Base-by-base conservation (phyloP, 257 asterid genomes). In the Striga asiatica region DNA sequence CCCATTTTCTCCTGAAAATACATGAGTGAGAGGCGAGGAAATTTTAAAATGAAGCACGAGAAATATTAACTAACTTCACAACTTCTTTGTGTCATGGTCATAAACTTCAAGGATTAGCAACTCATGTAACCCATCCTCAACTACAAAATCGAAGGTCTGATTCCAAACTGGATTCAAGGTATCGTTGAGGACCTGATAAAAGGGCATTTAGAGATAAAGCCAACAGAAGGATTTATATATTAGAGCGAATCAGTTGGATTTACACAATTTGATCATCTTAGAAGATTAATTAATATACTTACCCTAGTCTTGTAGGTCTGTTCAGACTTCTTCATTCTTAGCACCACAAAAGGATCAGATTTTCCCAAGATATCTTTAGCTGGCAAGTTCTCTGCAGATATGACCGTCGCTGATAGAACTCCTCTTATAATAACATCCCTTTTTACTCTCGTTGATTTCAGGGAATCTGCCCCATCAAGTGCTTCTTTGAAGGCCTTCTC, bases 41-140 rank as follows among this genome's bases (percentile, higher is more conserved):
- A 18, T 16, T 3, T 41, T 22, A 14, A 41, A 5, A 7, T 17
- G 49, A 7, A 17, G 10, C 11, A 38, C 45, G 13, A 38, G 17
- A 38, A 38, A 3, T 11, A 11, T 38, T n/a, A 41, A 41, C 2
- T n/a, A 21, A 10, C 47, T 41, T 5, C 8, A 21, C 5, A 13
- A 41, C 16, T 5, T 1, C 12, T 7, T 32, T 32, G 80, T 66
- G 71, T 84, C 97, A 28, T 88, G 93, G 54, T 88, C 97, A 62
- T 75, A 84, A 50, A 84, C 91, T 66, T 84, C 93, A 64, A 88
- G 13, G 37, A 88, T 73, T 41, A 88, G 71, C 60, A 88, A 56
- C 73, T 88, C 97, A 27, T 78, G 97, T 52, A 82, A 77, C 39
- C 83, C 97, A 11, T 88, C 93, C 75, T 88, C 95, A 6, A 88